These are phyloP conservation scores for Leptographium galeiforme DNA, from an alignment of 2,329 filamentous ascomycete species.

Conservation along the genomic window DNA sequence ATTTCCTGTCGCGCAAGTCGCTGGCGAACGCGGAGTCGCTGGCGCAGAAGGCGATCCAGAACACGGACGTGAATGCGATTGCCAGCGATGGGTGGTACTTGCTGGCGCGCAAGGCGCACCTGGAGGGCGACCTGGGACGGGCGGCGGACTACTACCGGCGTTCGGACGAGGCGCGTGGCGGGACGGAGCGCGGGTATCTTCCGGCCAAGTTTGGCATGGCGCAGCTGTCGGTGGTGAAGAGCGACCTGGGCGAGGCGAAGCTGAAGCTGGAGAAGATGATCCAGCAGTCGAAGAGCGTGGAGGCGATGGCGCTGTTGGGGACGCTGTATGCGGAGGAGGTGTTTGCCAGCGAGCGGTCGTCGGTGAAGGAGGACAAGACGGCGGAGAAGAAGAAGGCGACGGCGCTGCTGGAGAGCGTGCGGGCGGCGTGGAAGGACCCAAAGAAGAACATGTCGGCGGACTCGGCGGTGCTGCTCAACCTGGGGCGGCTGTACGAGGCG, in stretches of 20 bases:
- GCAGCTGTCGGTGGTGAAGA: slow-evolving; percentile 73
- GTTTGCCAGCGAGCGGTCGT: slow-evolving; percentile 55
- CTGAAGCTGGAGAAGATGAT: slow-evolving; percentile 89
- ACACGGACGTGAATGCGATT: slow-evolving; percentile 90
- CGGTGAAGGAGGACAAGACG: slow-evolving; percentile 71
- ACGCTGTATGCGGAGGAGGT: slow-evolving; percentile 91
- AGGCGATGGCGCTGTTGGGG: slow-evolving; percentile 84
- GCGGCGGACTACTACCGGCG: slow-evolving; percentile 80
- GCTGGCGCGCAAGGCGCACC: slow-evolving; percentile 82
- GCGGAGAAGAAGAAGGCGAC: slow-evolving; percentile 79
- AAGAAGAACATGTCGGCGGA: slow-evolving; percentile 75
- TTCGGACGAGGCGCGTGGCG: slow-evolving; percentile 83
- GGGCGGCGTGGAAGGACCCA: slow-evolving; percentile 80
- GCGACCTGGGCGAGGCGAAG: slow-evolving; percentile 83
- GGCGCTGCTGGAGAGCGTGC: slow-evolving; percentile 68
- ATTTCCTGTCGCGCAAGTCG: slow-evolving; percentile 74
- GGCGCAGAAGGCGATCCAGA: slow-evolving; percentile 84
- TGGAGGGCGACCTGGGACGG: slow-evolving; percentile 57
- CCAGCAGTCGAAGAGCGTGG: slow-evolving; percentile 67
- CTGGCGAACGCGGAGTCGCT: slow-evolving; percentile 73
- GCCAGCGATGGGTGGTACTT: slow-evolving; percentile 97
- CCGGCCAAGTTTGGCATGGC: slow-evolving; percentile 92
- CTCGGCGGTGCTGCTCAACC: slow-evolving; percentile 76
- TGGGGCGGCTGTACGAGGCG: slow-evolving; percentile 79
- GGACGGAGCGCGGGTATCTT: slow-evolving; percentile 77